A percentile compares a stretch with the other conserved stretches of the same genome.
Conservation (phyloP, 2,329 filamentous ascomycete genomes). For the Neonectria magnoliae region DNA sequence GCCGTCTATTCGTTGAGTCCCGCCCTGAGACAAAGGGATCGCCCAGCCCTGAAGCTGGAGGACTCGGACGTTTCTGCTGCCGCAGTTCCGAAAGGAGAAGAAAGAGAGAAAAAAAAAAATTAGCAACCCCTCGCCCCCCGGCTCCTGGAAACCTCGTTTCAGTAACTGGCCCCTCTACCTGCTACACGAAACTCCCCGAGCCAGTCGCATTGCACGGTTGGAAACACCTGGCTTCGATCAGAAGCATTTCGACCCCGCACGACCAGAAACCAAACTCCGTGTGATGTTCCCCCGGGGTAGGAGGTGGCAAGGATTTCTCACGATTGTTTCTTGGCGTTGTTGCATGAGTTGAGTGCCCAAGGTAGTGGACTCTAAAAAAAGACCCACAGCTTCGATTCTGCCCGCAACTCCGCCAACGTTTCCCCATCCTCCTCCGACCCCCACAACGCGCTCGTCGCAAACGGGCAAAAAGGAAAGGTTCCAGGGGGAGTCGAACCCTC, state of each 20-base stretch:
- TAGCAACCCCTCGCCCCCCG: too few species aligned
- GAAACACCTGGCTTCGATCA: neutral
- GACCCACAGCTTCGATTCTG: neutral
- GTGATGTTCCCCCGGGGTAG: neutral
- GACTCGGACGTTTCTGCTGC: constrained; percentile 4
- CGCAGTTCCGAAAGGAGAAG: neutral
- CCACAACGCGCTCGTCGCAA: neutral
- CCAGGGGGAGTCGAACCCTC: constrained; percentile 36
- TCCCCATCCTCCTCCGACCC: neutral
- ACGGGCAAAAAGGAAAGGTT: constrained; percentile 27
- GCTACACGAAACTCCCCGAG: constrained; percentile 6
- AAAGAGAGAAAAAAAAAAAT: too few species aligned
- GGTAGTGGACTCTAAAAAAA: neutral
- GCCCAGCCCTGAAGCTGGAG: constrained; percentile 12
- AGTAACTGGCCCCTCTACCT: neutral
- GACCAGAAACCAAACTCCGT: constrained; percentile 1
- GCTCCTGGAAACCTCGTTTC: constrained; percentile 6
- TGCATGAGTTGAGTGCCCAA: too few species aligned
- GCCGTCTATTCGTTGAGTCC: neutral
- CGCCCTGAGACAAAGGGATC: constrained; percentile 14
- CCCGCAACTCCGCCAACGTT: neutral
- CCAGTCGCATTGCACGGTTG: constrained; percentile 1
- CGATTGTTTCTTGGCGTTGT: neutral
- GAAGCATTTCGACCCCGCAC: neutral
- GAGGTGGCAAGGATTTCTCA: neutral